phyloP scores from a whole-genome alignment of 805 yeast species.

The Yamadazyma insecticola region DNA sequence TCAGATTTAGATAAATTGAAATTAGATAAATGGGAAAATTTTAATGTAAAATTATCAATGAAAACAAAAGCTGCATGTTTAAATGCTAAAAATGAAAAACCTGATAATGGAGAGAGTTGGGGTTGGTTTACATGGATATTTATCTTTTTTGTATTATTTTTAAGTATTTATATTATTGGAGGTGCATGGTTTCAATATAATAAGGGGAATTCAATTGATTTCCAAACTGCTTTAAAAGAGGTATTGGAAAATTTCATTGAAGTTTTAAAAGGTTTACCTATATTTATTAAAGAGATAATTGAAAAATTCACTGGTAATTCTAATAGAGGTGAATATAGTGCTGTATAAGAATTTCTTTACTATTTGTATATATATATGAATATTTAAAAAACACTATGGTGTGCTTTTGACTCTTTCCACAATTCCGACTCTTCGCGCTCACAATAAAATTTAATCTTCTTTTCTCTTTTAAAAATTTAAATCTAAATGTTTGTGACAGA shows the following conservation, averaged over 20 bases:
- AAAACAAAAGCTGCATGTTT: constrained; percentile 39
- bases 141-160: constrained; percentile 62
- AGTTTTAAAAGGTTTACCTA: constrained; percentile 55
- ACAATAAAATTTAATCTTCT: too few relatives aligned
- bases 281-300: constrained; percentile 61
- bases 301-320: constrained; percentile 59
- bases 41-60: constrained; percentile 22
- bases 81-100: constrained; percentile 23
- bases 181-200: constrained; percentile 75
- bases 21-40: constrained; percentile 35
- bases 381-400: too few relatives aligned
- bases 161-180: constrained; percentile 67
- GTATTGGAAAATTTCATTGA: constrained; percentile 64
- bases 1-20: constrained; percentile 17
- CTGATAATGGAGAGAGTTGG: constrained; percentile 50
- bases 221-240: constrained; percentile 70
- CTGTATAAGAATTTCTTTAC: too few relatives aligned
- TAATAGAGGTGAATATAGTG: constrained; percentile 87
- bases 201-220: constrained; percentile 64
- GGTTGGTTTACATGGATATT: constrained; percentile 84
- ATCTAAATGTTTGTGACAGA: constrained; percentile 36
- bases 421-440: too few relatives aligned
- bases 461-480: too few relatives aligned
- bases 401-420: too few relatives aligned
- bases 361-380: too few relatives aligned